Evolutionary conservation across 2,329 filamentous ascomycete species (phyloP).

Genomic region (Cladosporium phlei): DNA sequence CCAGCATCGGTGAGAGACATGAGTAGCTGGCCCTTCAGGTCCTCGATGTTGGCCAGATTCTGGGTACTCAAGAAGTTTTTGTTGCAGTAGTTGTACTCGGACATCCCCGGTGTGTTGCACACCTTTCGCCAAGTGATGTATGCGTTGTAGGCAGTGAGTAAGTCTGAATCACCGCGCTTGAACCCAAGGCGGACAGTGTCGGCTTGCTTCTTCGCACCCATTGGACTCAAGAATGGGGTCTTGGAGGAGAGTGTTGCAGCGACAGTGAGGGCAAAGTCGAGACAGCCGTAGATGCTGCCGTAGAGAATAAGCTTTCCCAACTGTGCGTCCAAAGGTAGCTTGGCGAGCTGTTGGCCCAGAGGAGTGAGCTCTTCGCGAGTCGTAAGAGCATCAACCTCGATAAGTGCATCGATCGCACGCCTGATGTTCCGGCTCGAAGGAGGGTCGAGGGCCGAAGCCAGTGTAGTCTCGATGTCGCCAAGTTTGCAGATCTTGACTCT

Average conservation of each 20-base stretch:
- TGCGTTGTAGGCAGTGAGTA: constrained; percentile 89
- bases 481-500: constrained; percentile 97
- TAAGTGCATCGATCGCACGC: constrained; percentile 82
- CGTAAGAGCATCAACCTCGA: constrained; percentile 89
- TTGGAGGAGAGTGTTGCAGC: constrained; percentile 93
- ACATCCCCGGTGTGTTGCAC: constrained; percentile 63
- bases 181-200: constrained; percentile 75
- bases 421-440: constrained; percentile 89
- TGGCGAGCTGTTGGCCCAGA: constrained; percentile 79
- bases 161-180: constrained; percentile 80
- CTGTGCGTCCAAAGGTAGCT: constrained; percentile 87
- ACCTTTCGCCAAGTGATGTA: constrained; percentile 84
- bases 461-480: constrained; percentile 84
- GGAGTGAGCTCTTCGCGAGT: constrained; percentile 76
- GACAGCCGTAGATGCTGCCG: constrained; percentile 79
- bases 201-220: constrained; percentile 76
- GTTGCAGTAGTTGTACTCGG: constrained; percentile 84
- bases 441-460: constrained; percentile 82
- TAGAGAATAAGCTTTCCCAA: constrained; percentile 88
- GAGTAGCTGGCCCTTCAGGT: constrained; percentile 87
- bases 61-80: constrained; percentile 93
- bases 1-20: constrained; percentile 81
- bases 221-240: constrained; percentile 83
- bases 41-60: constrained; percentile 86
- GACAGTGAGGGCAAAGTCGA: constrained; percentile 86